These are phyloP conservation scores for Phaffia rhodozyma DNA, from an alignment of 1,284 basidiomycete species.

Conservation along the genomic window DNA sequence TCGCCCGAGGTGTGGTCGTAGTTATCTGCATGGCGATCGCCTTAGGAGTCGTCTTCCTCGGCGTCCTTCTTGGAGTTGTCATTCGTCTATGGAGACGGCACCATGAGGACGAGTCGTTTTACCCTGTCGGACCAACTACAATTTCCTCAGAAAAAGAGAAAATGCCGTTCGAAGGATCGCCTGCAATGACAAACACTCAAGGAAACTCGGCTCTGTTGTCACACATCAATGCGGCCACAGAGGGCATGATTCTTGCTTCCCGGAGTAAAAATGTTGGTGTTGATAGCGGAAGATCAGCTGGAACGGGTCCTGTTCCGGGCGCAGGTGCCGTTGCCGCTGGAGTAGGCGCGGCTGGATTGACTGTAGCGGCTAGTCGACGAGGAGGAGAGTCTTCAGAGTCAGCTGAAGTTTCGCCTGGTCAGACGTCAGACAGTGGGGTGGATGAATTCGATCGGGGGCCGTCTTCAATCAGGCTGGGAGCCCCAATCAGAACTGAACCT, in stretches of 20 bases:
- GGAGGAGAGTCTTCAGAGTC: too few relatives aligned
- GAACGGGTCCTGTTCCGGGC: conserved; percentile 9
- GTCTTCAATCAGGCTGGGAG: too few relatives aligned
- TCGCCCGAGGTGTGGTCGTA: conserved; percentile 85
- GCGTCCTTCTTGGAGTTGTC: conserved; percentile 75
- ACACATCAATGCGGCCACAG: conserved; percentile 72
- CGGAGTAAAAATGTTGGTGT: conserved; percentile 58
- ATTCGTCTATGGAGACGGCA: conserved; percentile 71
- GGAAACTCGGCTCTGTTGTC: conserved; percentile 62
- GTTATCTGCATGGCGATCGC: conserved; percentile 94
- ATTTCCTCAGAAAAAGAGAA: conserved; percentile 38
- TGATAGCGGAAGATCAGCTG: conserved; percentile 16
- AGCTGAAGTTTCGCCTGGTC: too few relatives aligned
- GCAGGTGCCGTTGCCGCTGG: conserved; percentile 30
- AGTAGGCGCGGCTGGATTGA: too few relatives aligned
- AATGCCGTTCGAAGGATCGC: not conserved
- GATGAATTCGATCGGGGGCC: too few relatives aligned
- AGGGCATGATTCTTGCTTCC: conserved; percentile 29
- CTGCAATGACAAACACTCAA: conserved; percentile 4
- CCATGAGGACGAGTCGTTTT: conserved; percentile 41
- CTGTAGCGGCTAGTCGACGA: too few relatives aligned
- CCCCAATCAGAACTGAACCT: too few relatives aligned
- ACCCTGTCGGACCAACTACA: conserved; percentile 55
- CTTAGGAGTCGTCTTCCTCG: conserved; percentile 83
- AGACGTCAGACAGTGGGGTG: too few relatives aligned